These are phyloP conservation scores for Corylus heterophylla DNA, from an alignment of 306 rosid genomes.

Conservation along the genomic window DNA sequence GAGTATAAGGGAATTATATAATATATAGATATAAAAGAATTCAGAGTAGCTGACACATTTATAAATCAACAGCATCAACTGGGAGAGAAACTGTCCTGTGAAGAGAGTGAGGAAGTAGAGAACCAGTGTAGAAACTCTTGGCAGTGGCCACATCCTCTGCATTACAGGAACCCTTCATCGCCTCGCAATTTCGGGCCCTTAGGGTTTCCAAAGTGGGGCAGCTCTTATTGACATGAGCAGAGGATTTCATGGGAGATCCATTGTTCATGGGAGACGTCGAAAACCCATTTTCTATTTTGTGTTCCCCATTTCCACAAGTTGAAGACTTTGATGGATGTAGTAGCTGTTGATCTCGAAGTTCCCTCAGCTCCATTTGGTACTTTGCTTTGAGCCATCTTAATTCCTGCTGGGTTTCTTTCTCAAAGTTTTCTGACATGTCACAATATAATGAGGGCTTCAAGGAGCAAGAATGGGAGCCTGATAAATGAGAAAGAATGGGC, in stretches of 20 bases:
- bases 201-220: conserved; percentile 45
- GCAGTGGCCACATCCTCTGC: conserved; percentile 29
- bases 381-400: conserved; percentile 77
- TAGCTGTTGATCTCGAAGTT: conserved; percentile 49
- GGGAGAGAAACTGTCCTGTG: conserved; percentile 79
- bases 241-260: conserved; percentile 22
- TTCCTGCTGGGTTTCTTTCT: conserved; percentile 55
- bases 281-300: conserved; percentile 31
- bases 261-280: conserved; percentile 20
- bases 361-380: conserved; percentile 61
- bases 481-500: conserved; percentile 12
- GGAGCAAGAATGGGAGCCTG: conserved; percentile 45
- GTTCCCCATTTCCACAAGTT: conserved; percentile 24
- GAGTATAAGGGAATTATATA: conserved; percentile 30
- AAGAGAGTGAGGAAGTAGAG: conserved; percentile 55
- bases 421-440: conserved; percentile 36
- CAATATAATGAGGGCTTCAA: conserved; percentile 29
- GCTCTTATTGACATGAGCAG: conserved; percentile 36
- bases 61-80: conserved; percentile 73
- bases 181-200: conserved; percentile 52
- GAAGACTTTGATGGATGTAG: conserved; percentile 41
- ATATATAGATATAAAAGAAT: conserved; percentile 41
- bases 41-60: conserved; percentile 35
- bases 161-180: conserved; percentile 31
- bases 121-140: conserved; percentile 40